Percentiles rank a stretch among this genome's conserved stretches.
phyloP scores from a whole-genome alignment of 805 yeast genomes.

The Yarrowia yakushimensis region DNA sequence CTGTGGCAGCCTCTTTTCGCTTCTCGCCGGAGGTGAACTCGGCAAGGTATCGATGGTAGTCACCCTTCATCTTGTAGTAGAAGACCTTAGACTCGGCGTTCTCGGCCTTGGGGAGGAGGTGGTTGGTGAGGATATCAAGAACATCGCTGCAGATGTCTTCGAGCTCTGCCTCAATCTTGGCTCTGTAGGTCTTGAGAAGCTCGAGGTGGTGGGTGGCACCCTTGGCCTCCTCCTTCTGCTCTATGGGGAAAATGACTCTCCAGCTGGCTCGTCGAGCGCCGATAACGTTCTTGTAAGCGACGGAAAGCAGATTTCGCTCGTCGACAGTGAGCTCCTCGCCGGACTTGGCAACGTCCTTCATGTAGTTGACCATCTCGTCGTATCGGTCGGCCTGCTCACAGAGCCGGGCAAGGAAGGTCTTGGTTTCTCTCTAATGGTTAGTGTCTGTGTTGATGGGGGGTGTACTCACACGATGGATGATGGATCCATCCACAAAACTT shows the following conservation, averaged over 20 bases:
- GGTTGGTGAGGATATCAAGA: constrained; percentile 78
- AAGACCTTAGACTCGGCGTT: constrained; percentile 97
- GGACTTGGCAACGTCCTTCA: constrained; percentile 95
- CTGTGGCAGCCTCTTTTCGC: constrained; percentile 88
- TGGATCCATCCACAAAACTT: neutral
- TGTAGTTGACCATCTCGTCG: constrained; percentile 98
- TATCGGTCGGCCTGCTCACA: constrained; percentile 99
- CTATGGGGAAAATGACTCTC: constrained; percentile 98
- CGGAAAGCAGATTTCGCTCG: constrained; percentile 95
- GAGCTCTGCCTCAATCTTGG: constrained; percentile 89
- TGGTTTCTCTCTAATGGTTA: constrained; percentile 62
- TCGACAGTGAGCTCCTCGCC: constrained; percentile 95
- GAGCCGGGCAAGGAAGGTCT: constrained; percentile 93
- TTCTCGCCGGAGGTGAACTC: constrained; percentile 91
- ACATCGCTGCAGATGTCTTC: constrained; percentile 93
- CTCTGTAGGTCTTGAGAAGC: constrained; percentile 89
- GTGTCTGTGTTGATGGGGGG: neutral
- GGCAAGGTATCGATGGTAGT: constrained; percentile 97
- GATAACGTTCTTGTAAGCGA: constrained; percentile 96
- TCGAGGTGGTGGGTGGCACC: constrained; percentile 87
- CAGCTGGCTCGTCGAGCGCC: constrained; percentile 99
- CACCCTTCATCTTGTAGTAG: constrained; percentile 99
- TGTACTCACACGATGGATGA: constrained; percentile 3
- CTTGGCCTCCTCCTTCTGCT: constrained; percentile 96
- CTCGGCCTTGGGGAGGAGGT: constrained; percentile 89